These are phyloP conservation scores for Xylariales sp. DNA, from an alignment of 2,329 filamentous ascomycete genomes.

Conservation along the genomic window DNA sequence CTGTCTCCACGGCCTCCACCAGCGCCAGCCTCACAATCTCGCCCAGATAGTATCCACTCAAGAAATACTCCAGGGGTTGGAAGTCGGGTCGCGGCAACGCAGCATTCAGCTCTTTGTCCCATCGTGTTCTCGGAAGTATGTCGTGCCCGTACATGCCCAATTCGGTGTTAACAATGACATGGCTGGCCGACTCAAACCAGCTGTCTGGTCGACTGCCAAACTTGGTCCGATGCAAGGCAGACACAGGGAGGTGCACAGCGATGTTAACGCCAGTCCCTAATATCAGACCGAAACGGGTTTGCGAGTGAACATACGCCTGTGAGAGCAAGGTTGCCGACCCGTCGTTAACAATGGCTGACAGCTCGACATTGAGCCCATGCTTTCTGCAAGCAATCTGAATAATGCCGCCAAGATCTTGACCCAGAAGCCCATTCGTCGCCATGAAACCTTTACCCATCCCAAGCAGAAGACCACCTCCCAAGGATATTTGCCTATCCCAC, in stretches of 20 bases:
- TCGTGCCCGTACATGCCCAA: slow-evolving; percentile 61
- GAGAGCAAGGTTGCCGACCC: slow-evolving; percentile 63
- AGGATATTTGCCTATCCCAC: slow-evolving; percentile 62
- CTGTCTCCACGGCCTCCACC: slow-evolving; percentile 52
- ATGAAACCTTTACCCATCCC: slow-evolving; percentile 65
- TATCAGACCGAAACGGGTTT: slow-evolving; percentile 61
- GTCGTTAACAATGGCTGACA: slow-evolving; percentile 63
- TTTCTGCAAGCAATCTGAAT: slow-evolving; percentile 49
- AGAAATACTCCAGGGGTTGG: slow-evolving; percentile 38
- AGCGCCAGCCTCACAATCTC: slow-evolving; percentile 58
- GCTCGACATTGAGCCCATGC: slow-evolving; percentile 47
- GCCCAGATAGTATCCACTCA: slow-evolving; percentile 63
- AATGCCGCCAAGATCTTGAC: slow-evolving; percentile 56
- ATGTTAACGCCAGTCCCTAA: slow-evolving; percentile 65
- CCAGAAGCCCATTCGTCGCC: slow-evolving; percentile 52
- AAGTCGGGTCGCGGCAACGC: slow-evolving; percentile 42
- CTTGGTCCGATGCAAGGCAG: slow-evolving; percentile 49
- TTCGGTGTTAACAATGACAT: slow-evolving; percentile 65
- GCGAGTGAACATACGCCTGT: slow-evolving; percentile 53
- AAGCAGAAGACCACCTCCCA: slow-evolving; percentile 53
- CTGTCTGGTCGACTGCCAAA: slow-evolving; percentile 49
- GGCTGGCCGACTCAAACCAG: slow-evolving; percentile 55
- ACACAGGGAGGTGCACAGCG: slow-evolving; percentile 58
- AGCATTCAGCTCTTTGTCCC: slow-evolving; percentile 51
- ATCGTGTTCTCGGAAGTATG: slow-evolving; percentile 56